phyloP scores from a whole-genome alignment of 768 basidiomycete genomes.

The Amanita phalloides region DNA sequence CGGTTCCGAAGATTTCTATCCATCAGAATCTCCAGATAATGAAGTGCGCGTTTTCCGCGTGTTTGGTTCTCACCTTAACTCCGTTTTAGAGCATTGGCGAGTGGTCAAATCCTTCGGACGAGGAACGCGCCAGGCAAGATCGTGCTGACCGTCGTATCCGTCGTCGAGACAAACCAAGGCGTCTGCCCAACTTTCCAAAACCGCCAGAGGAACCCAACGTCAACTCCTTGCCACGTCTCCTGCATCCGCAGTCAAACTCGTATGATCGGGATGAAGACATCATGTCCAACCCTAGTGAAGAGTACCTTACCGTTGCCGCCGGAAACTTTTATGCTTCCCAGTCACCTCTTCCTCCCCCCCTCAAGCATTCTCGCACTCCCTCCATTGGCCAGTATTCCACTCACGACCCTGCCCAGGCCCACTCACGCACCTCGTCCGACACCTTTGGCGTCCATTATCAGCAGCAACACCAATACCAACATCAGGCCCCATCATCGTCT shows the following conservation, averaged over 20 bases:
- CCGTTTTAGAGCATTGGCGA: conserved; percentile 65
- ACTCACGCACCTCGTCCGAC: conserved; percentile 46
- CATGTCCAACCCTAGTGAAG: conserved; percentile 80
- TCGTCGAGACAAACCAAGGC: conserved; percentile 54
- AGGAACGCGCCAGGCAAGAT: conserved; percentile 66
- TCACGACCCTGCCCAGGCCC: conserved; percentile 52
- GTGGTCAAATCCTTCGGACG: conserved; percentile 87
- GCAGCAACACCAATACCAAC: conserved; percentile 14
- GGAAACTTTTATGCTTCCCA: conserved; percentile 33
- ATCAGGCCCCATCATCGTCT: conserved; percentile 12
- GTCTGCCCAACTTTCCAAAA: conserved; percentile 70
- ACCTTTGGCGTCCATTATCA: conserved; percentile 14
- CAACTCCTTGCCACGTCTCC: conserved; percentile 10
- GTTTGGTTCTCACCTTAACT: conserved; percentile 6
- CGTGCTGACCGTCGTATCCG: conserved; percentile 55
- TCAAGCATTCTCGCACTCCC: conserved; percentile 54
- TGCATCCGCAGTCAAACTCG: conserved; percentile 13
- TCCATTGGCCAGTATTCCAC: conserved; percentile 47
- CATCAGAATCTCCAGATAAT: conserved; percentile 46
- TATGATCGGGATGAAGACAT: conserved; percentile 44
- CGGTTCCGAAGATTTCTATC: conserved; percentile 62
- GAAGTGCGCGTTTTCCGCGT: conserved; percentile 37
- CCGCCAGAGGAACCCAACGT: conserved; percentile 49
- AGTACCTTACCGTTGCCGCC: conserved; percentile 33
- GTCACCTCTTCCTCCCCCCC: conserved; percentile 41